These are phyloP conservation scores for Lentithecium fluviatile DNA, from an alignment of 495 filamentous ascomycete genomes.

Conservation along the genomic window DNA sequence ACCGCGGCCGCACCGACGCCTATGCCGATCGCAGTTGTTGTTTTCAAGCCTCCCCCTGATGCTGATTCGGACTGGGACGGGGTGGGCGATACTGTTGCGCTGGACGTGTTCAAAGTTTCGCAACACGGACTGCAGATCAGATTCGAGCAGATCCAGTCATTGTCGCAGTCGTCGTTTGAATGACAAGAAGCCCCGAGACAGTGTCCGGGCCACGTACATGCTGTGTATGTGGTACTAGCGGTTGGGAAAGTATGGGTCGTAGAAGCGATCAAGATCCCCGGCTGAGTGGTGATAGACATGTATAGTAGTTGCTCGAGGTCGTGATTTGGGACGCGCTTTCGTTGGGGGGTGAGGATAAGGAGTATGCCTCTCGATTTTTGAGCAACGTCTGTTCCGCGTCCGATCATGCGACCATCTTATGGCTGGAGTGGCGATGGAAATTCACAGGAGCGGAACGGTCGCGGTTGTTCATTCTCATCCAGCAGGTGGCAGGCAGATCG, in stretches of 20 bases:
- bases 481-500: too few relatives aligned
- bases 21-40: conserved; percentile 11
- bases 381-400: too few relatives aligned
- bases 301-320: not conserved
- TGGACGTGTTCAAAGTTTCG: conserved; percentile 2
- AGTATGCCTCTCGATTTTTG: too few relatives aligned
- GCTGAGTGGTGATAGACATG: conserved; percentile 1
- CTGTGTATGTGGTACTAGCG: conserved; percentile 9
- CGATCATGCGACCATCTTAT: too few relatives aligned
- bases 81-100: not conserved
- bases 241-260: not conserved
- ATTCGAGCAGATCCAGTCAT: conserved; percentile 33
- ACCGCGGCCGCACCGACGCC: conserved; percentile 15
- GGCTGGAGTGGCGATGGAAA: too few relatives aligned
- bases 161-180: conserved; percentile 29
- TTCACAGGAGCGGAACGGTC: too few relatives aligned
- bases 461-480: too few relatives aligned
- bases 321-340: not conserved
- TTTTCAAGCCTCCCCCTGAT: not conserved
- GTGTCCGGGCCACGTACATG: conserved; percentile 34
- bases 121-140: conserved; percentile 30
- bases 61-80: not conserved
- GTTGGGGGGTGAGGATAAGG: too few relatives aligned
- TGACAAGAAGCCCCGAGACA: conserved; percentile 28
- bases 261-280: not conserved